Evolutionary conservation across 2,329 filamentous ascomycete species (phyloP).

Genomic region (Teratosphaeria viscida): DNA sequence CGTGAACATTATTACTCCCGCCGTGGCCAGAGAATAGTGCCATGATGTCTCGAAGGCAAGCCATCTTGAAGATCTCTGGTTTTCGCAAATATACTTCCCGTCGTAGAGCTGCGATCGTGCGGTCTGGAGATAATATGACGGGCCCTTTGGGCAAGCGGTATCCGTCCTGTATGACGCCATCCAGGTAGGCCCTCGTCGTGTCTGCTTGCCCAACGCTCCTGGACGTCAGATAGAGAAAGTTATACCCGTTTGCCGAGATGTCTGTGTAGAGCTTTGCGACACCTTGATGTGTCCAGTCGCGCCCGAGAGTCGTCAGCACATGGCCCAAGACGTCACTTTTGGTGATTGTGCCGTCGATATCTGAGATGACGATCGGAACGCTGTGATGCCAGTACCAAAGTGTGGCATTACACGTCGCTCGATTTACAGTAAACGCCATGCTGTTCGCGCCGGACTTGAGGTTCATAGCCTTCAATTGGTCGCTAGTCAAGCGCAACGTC

Average conservation of each 20-base stretch:
- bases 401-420: slow-evolving; percentile 78
- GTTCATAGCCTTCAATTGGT: slow-evolving; percentile 78
- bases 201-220: slow-evolving; percentile 90
- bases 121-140: slow-evolving; percentile 88
- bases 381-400: slow-evolving; percentile 94
- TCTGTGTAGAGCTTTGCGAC: slow-evolving; percentile 97
- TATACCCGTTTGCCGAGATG: slow-evolving; percentile 91
- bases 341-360: slow-evolving; percentile 97
- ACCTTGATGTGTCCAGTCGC: slow-evolving; percentile 94
- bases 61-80: slow-evolving; percentile 99
- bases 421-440: slow-evolving; percentile 94
- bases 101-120: slow-evolving; percentile 84
- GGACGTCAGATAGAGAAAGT: slow-evolving; percentile 95
- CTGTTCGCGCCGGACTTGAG: slow-evolving; percentile 78
- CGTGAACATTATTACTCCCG: slow-evolving; percentile 22
- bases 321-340: slow-evolving; percentile 62
- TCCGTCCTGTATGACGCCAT: slow-evolving; percentile 78
- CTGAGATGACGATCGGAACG: slow-evolving; percentile 90
- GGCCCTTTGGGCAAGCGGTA: slow-evolving; percentile 80
- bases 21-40: slow-evolving; percentile 55
- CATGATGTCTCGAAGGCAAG: slow-evolving; percentile 86
- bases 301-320: slow-evolving; percentile 89
- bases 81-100: slow-evolving; percentile 92
- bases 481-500: slow-evolving; percentile 85
- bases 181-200: slow-evolving; percentile 77